phyloP scores from a whole-genome alignment of 2,329 filamentous ascomycete species.

The Blumeriella jaapii region DNA sequence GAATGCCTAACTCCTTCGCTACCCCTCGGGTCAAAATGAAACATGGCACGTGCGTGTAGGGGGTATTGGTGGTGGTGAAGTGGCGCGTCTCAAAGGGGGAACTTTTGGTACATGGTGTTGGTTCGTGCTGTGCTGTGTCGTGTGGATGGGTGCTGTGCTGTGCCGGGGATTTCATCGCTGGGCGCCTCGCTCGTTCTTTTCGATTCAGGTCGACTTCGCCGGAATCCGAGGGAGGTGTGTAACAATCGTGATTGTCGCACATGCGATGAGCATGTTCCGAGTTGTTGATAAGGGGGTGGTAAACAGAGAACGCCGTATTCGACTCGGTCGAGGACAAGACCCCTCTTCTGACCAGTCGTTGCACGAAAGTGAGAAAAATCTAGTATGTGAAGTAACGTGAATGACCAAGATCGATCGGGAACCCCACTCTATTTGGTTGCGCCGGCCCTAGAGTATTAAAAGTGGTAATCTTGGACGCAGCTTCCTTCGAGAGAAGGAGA shows the following conservation, averaged over 20 bases:
- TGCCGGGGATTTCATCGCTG: constrained; percentile 8
- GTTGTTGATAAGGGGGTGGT: constrained; percentile 7
- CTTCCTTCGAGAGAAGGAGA: constrained; percentile 4
- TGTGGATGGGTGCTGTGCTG: constrained; percentile 10
- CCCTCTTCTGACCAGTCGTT: constrained; percentile 24
- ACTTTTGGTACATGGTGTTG: constrained; percentile 17
- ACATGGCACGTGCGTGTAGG: constrained; percentile 16
- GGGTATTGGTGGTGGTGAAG: constrained; percentile 14
- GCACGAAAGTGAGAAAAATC: constrained; percentile 16
- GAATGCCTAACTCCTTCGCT: background rate
- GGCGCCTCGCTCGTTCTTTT: constrained; percentile 9
- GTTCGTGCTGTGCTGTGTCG: constrained; percentile 13
- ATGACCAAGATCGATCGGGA: constrained; percentile 8
- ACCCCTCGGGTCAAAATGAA: constrained; percentile 18
- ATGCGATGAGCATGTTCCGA: constrained; percentile 16
- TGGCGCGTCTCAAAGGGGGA: constrained; percentile 8
- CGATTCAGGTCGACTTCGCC: constrained; percentile 22
- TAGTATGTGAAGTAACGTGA: constrained; percentile 7
- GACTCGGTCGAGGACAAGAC: constrained; percentile 27
- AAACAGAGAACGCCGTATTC: constrained; percentile 17
- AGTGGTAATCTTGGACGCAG: constrained; percentile 17
- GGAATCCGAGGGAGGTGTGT: constrained; percentile 15
- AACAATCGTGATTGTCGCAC: constrained; percentile 7
- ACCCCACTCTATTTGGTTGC: constrained; percentile 19
- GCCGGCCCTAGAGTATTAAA: constrained; percentile 21